Evolutionary conservation across 108 stramenopile species (phyloP).

Genomic region (Aurantiochytrium sp.): DNA sequence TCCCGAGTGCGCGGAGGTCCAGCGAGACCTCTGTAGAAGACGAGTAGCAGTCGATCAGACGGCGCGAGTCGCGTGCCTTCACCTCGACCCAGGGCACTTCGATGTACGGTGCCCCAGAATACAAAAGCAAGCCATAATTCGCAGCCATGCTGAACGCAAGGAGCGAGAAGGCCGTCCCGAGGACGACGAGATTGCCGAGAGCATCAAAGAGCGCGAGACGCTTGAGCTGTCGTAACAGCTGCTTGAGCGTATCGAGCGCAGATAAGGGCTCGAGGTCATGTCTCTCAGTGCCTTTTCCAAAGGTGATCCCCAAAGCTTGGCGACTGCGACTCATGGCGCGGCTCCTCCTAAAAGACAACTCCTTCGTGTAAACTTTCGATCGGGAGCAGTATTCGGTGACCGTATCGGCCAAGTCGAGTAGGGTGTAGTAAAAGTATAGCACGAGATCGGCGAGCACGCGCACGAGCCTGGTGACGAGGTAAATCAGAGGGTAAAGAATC

Average conservation of each 20-base stretch:
- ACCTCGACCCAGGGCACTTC: not conserved
- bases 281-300: no score
- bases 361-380: no score
- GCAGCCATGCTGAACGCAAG: not conserved
- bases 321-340: no score
- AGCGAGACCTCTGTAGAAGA: not conserved
- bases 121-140: not conserved
- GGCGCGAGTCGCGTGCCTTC: not conserved
- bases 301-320: no score
- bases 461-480: no score
- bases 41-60: conserved; percentile 13
- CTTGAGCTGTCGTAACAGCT: not conserved
- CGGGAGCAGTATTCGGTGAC: not conserved
- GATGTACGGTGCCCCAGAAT: not conserved
- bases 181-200: not conserved
- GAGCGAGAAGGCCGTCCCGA: not conserved
- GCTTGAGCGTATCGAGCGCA: not conserved
- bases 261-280: no score
- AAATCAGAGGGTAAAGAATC: no score
- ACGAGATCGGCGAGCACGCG: no score
- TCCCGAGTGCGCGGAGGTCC: not conserved
- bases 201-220: not conserved
- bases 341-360: no score
- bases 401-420: not conserved
- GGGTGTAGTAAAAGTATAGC: not conserved